Evolutionary conservation across 1,284 basidiomycete species (phyloP).

Genomic region (Boletus sp.): DNA sequence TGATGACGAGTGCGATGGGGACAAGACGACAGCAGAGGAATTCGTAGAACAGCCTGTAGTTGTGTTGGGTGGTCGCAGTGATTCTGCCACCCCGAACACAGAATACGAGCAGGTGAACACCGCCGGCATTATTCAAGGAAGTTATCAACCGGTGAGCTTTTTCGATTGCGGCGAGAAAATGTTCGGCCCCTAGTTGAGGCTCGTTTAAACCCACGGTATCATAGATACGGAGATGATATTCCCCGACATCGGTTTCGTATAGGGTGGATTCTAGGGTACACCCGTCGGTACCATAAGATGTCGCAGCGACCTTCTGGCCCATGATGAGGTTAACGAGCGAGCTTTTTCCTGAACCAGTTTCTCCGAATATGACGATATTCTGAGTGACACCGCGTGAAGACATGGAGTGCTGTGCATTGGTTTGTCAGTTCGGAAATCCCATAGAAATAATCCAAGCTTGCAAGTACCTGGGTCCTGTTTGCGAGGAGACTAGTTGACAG

Average conservation of each 20-base stretch:
- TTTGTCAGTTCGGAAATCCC: constrained; percentile 6
- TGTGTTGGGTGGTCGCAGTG: constrained; percentile 31
- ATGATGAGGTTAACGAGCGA: constrained; percentile 34
- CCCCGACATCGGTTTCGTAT: constrained; percentile 21
- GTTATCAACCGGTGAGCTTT: constrained; percentile 27
- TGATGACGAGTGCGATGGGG: constrained; percentile 32
- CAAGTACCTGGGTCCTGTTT: constrained; percentile 16
- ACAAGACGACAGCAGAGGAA: constrained; percentile 30
- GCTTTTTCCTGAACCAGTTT: constrained; percentile 36
- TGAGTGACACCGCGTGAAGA: constrained; percentile 11
- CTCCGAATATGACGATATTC: constrained; percentile 30
- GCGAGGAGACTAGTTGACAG: neutral
- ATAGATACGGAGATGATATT: constrained; percentile 22
- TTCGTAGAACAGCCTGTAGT: constrained; percentile 33
- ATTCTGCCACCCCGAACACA: constrained; percentile 35
- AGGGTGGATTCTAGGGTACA: constrained; percentile 29
- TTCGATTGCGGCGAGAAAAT: constrained; percentile 30
- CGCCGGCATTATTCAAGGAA: constrained; percentile 23
- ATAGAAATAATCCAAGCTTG: neutral
- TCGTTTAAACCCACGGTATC: constrained; percentile 34
- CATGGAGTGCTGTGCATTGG: constrained; percentile 14
- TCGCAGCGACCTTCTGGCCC: constrained; percentile 21
- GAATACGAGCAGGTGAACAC: constrained; percentile 32
- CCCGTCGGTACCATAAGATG: constrained; percentile 29
- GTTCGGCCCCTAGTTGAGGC: constrained; percentile 28